phyloP scores from a whole-genome alignment of 495 filamentous ascomycete genomes.

The Podospora bellae-mahoneyi region DNA sequence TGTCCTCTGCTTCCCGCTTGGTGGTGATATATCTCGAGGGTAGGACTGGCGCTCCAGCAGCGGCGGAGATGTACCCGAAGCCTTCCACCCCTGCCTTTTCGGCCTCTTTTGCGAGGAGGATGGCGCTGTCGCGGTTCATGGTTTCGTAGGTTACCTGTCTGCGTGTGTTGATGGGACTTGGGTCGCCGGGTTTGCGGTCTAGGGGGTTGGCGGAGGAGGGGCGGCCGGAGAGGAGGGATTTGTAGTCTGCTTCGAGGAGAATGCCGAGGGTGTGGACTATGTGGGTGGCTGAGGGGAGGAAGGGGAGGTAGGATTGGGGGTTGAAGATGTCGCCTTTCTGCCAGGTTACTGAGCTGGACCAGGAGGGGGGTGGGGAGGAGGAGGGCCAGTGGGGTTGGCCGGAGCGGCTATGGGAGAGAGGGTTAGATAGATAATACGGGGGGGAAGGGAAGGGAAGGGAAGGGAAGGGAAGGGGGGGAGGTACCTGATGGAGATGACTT shows the following conservation, averaged over 20 bases:
- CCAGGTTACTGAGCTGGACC: conserved; percentile 82
- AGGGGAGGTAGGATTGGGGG: conserved; percentile 68
- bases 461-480: conserved; percentile 3
- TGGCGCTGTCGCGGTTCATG: conserved; percentile 88
- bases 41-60: conserved; percentile 76
- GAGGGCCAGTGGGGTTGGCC: conserved; percentile 86
- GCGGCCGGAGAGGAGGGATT: conserved; percentile 77
- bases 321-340: conserved; percentile 80
- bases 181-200: conserved; percentile 50
- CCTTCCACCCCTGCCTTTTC: conserved; percentile 57
- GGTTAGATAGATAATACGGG: conserved; percentile 1
- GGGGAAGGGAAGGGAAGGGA: neutral
- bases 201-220: conserved; percentile 74
- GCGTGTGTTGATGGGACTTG: neutral
- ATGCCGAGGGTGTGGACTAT: conserved; percentile 95
- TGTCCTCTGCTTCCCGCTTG: conserved; percentile 84
- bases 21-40: conserved; percentile 84
- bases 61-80: conserved; percentile 87
- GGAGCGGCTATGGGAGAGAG: conserved; percentile 60
- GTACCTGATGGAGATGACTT: conserved; percentile 84
- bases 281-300: conserved; percentile 69
- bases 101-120: conserved; percentile 82
- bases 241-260: conserved; percentile 96
- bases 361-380: conserved; percentile 67
- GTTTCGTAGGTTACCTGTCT: conserved; percentile 83